Conservation (phyloP, 495 filamentous ascomycete species). For the Penicillium daleae region DNA sequence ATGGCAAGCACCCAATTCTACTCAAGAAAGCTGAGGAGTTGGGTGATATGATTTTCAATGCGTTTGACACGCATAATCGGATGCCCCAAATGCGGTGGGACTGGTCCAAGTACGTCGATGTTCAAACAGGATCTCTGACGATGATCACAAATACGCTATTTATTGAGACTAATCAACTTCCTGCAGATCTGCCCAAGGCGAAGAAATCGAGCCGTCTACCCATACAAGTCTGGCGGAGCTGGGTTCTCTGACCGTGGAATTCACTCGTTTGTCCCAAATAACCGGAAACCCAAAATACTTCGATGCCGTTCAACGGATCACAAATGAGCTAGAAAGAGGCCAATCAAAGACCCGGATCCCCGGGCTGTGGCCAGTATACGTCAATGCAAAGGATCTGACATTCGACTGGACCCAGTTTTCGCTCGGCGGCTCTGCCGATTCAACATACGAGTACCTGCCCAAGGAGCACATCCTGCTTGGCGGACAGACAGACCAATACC, state of each 20-base stretch:
- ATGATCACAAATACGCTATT: neutral
- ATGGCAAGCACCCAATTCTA: conserved; percentile 65
- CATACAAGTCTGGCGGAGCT: conserved; percentile 73
- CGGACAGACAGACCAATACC: conserved; percentile 76
- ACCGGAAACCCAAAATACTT: conserved; percentile 86
- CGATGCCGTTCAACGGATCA: conserved; percentile 89
- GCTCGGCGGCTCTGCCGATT: conserved; percentile 88
- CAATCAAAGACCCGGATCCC: conserved; percentile 71
- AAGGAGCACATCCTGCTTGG: conserved; percentile 80
- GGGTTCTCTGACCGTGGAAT: conserved; percentile 87
- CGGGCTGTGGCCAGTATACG: conserved; percentile 79
- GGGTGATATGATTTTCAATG: conserved; percentile 83
- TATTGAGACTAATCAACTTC: conserved; percentile 16
- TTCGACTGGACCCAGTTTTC: conserved; percentile 63
- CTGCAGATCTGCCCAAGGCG: conserved; percentile 39
- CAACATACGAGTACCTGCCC: conserved; percentile 95
- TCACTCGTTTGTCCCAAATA: conserved; percentile 89
- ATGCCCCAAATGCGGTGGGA: conserved; percentile 75
- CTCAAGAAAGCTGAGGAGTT: conserved; percentile 86
- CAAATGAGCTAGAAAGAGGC: conserved; percentile 73
- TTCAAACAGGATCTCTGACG: neutral
- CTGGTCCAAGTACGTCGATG: conserved; percentile 45
- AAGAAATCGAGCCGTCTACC: conserved; percentile 41
- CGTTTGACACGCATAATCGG: conserved; percentile 94
- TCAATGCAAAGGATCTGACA: conserved; percentile 62